A percentile compares a stretch with the other conserved stretches of the same genome.
phyloP scores from a whole-genome alignment of 805 yeast species.

The Candida patagonica region DNA sequence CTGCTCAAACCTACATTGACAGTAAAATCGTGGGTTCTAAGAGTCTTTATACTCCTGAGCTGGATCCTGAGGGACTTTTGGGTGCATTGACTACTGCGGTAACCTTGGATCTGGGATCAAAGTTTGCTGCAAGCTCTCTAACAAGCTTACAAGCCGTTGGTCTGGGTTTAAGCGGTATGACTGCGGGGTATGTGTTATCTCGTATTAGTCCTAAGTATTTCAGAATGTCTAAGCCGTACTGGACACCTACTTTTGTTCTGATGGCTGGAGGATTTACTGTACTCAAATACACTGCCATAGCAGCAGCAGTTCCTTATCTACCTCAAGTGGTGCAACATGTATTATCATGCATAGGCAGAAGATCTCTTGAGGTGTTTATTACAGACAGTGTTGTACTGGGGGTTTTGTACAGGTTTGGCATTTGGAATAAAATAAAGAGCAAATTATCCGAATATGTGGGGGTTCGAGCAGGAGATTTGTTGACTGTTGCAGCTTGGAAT shows the following conservation, averaged over 20 bases:
- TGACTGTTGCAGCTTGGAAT: conserved; percentile 11
- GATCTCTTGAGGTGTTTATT: conserved; percentile 26
- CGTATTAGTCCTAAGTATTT: conserved; percentile 23
- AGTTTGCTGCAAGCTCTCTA: conserved; percentile 21
- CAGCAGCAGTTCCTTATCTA: conserved; percentile 18
- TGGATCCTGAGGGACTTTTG: conserved; percentile 32
- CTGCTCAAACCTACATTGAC: conserved; percentile 30
- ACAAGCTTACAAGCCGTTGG: conserved; percentile 18
- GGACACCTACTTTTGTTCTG: conserved; percentile 30
- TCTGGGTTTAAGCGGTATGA: conserved; percentile 21
- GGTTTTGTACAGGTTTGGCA: not conserved
- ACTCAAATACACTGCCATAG: conserved; percentile 22
- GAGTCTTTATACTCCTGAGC: conserved; percentile 20
- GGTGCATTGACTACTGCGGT: conserved; percentile 29
- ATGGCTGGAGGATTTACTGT: conserved; percentile 26
- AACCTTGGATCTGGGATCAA: conserved; percentile 30
- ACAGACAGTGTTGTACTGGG: conserved; percentile 9
- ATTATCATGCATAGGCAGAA: conserved; percentile 23
- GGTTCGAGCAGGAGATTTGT: conserved; percentile 10
- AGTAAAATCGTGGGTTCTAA: conserved; percentile 16
- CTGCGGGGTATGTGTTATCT: conserved; percentile 22
- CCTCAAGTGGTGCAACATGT: conserved; percentile 16
- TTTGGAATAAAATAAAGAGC: not conserved
- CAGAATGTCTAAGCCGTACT: conserved; percentile 30
- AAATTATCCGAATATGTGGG: not conserved